Conservation (phyloP, 139 green algal species). For the Chlorella sp. region DNA sequence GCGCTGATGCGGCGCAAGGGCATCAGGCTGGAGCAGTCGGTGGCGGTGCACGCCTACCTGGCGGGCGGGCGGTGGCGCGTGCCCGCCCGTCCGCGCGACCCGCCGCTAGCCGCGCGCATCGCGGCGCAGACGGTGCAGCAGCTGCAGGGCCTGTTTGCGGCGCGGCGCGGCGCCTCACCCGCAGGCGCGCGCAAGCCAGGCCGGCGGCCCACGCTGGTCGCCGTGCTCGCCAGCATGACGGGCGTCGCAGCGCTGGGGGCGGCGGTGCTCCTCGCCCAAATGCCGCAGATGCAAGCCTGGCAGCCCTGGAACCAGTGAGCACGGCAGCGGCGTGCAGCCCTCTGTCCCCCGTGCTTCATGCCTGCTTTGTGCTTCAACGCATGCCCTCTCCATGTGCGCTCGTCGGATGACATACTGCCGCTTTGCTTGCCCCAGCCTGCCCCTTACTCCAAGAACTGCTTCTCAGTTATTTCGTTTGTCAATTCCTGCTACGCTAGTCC, state of each 20-base stretch:
- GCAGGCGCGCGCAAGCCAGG: background rate
- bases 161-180: background rate
- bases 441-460: too few relatives aligned
- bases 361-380: too few relatives aligned
- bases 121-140: slow-evolving; percentile 4
- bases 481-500: too few relatives aligned
- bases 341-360: too few relatives aligned
- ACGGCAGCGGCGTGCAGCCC: too few relatives aligned
- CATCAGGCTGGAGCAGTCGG: slow-evolving; percentile 23
- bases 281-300: too few relatives aligned
- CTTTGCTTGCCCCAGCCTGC: too few relatives aligned
- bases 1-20: slow-evolving; percentile 7
- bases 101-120: slow-evolving; percentile 1
- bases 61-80: slow-evolving; percentile 25
- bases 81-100: background rate
- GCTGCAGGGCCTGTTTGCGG: slow-evolving; percentile 13
- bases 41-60: slow-evolving; percentile 14
- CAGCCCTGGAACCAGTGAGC: too few relatives aligned
- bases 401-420: too few relatives aligned
- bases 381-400: too few relatives aligned
- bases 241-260: slow-evolving; percentile 22
- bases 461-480: too few relatives aligned
- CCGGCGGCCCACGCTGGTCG: background rate
- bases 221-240: slow-evolving; percentile 11
- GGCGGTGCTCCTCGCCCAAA: background rate